phyloP scores from a whole-genome alignment of 768 basidiomycete genomes.

The Tricholoma sp. region DNA sequence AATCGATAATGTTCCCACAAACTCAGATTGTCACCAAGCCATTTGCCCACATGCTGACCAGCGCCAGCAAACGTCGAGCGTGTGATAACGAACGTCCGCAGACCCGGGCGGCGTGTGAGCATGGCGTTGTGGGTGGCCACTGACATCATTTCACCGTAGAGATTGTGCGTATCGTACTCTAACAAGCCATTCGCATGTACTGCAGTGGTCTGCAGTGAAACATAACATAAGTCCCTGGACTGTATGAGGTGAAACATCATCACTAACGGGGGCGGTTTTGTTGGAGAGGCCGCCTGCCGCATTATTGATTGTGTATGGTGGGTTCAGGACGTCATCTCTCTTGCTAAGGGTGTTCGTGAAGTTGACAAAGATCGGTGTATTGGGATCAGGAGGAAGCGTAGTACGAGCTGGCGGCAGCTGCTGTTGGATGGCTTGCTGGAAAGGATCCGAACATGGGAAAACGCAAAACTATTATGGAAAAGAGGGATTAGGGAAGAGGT shows the following conservation, averaged over 20 bases:
- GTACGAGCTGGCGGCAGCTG: conserved; percentile 50
- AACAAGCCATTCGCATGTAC: conserved; percentile 53
- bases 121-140: conserved; percentile 54
- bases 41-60: conserved; percentile 64
- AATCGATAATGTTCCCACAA: conserved; percentile 53
- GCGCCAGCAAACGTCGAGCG: conserved; percentile 72
- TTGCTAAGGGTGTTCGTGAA: conserved; percentile 11
- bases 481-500: neutral
- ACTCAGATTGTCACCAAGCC: conserved; percentile 67
- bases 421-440: conserved; percentile 48
- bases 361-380: conserved; percentile 46
- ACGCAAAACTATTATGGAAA: conserved; percentile 49
- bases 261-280: conserved; percentile 49
- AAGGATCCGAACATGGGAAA: conserved; percentile 57
- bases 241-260: neutral
- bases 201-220: conserved; percentile 31
- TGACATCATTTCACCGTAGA: conserved; percentile 74
- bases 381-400: conserved; percentile 44
- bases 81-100: conserved; percentile 61
- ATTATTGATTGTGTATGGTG: conserved; percentile 59
- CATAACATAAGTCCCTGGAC: neutral
- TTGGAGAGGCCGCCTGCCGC: conserved; percentile 47
- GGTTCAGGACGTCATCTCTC: conserved; percentile 38
- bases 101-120: conserved; percentile 55
- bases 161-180: conserved; percentile 61